These are phyloP conservation scores for Sporothrix pseudoabietina DNA, from an alignment of 2,329 filamentous ascomycete species.

Conservation along the genomic window DNA sequence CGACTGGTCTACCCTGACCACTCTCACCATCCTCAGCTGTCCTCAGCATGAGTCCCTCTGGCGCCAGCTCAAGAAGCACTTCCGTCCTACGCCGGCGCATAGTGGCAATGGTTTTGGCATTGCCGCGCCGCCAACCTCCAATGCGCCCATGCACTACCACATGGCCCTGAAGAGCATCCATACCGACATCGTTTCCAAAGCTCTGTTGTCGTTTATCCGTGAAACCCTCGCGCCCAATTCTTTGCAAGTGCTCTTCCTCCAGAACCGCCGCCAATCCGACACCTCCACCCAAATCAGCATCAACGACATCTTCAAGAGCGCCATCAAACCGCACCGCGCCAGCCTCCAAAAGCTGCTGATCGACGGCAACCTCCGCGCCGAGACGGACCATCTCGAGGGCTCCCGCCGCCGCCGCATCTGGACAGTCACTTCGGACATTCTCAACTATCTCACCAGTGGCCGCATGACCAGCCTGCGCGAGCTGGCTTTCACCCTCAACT, in stretches of 20 bases:
- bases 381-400: slow-evolving; percentile 40
- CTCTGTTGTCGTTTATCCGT: slow-evolving; percentile 73
- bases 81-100: slow-evolving; percentile 48
- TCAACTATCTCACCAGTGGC: slow-evolving; percentile 74
- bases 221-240: slow-evolving; percentile 77
- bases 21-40: slow-evolving; percentile 73
- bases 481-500: slow-evolving; percentile 71
- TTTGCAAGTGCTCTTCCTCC: slow-evolving; percentile 76
- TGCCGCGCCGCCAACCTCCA: slow-evolving; percentile 32
- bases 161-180: slow-evolving; percentile 73
- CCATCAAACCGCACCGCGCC: slow-evolving; percentile 68
- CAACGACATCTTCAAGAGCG: slow-evolving; percentile 69
- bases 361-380: slow-evolving; percentile 64
- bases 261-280: slow-evolving; percentile 60
- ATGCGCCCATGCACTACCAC: slow-evolving; percentile 54
- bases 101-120: slow-evolving; percentile 37
- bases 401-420: slow-evolving; percentile 64
- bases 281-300: slow-evolving; percentile 60
- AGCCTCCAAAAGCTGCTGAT: slow-evolving; percentile 75
- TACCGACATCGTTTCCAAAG: slow-evolving; percentile 69
- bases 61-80: slow-evolving; percentile 68
- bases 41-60: slow-evolving; percentile 72
- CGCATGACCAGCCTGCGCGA: slow-evolving; percentile 72
- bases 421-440: slow-evolving; percentile 68
- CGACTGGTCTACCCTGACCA: slow-evolving; percentile 73